Evolutionary conservation across 805 yeast genomes (phyloP).

Genomic region (Myxozyma mucilagina): DNA sequence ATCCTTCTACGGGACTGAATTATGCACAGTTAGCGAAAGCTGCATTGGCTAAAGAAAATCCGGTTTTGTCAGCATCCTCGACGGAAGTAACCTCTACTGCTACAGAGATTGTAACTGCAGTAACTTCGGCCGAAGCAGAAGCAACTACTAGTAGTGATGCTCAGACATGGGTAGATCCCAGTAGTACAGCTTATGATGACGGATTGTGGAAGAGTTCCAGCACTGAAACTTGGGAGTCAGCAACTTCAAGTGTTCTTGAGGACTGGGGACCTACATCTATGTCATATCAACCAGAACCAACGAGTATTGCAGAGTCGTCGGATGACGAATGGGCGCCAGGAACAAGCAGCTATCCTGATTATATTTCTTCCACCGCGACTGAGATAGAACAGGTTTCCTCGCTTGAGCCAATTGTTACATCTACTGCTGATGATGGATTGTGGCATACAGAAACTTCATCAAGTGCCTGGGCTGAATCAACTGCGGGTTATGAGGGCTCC

Average conservation of each 20-base stretch:
- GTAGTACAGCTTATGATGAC: neutral
- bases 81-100: constrained; percentile 36
- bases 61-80: too few species aligned
- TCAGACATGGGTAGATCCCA: neutral
- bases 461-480: neutral
- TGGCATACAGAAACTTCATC: neutral
- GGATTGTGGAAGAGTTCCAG: constrained; percentile 2
- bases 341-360: neutral
- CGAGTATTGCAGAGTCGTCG: too few species aligned
- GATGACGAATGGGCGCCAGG: constrained; percentile 22
- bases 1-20: constrained; percentile 42
- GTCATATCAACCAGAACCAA: neutral
- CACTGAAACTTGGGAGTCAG: neutral
- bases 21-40: constrained; percentile 52
- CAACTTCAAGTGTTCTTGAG: neutral
- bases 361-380: too few species aligned
- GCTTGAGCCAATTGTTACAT: neutral
- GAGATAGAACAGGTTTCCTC: too few species aligned
- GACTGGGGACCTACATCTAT: neutral
- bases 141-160: neutral
- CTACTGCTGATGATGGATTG: constrained; percentile 8
- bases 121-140: neutral
- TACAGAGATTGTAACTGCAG: neutral
- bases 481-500: neutral
- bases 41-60: constrained; percentile 38